Percentiles rank a stretch among this genome's conserved stretches.
These are phyloP conservation scores for Pythium rhizo-oryzae DNA, from an alignment of 352 stramenopile genomes.

Conservation along the genomic window DNA sequence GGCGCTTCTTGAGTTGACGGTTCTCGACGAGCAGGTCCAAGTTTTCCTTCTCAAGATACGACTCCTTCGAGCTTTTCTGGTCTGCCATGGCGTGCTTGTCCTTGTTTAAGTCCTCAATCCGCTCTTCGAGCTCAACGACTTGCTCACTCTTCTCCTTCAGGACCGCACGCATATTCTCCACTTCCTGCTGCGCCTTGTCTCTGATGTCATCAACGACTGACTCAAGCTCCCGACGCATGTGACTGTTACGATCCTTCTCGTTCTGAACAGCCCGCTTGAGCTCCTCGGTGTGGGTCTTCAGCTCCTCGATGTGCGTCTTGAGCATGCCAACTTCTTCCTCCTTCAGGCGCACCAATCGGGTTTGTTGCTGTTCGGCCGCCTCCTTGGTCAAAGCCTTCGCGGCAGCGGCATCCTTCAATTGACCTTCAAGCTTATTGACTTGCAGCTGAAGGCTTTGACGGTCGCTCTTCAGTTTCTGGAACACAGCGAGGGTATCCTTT, in stretches of 20 bases:
- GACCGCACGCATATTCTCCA: constrained; percentile 50
- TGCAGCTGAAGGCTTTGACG: constrained; percentile 50
- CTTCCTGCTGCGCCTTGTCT: constrained; percentile 57
- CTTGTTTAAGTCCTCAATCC: constrained; percentile 33
- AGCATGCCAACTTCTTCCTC: constrained; percentile 45
- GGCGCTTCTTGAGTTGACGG: constrained; percentile 53
- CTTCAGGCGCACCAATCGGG: constrained; percentile 37
- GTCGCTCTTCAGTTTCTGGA: constrained; percentile 67
- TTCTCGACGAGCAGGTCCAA: constrained; percentile 65
- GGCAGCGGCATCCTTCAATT: constrained; percentile 18
- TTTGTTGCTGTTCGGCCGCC: constrained; percentile 29
- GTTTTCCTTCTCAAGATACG: constrained; percentile 73
- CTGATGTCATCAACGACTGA: constrained; percentile 34
- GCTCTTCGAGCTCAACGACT: constrained; percentile 40
- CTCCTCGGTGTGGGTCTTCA: constrained; percentile 47
- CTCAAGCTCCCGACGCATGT: constrained; percentile 40
- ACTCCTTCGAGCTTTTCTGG: constrained; percentile 41
- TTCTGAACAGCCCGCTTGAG: constrained; percentile 37
- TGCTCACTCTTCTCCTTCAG: constrained; percentile 53
- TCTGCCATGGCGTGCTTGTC: constrained; percentile 35
- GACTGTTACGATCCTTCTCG: constrained; percentile 31
- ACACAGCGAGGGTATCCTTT: constrained; percentile 66
- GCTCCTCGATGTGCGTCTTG: constrained; percentile 46
- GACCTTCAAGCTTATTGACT: constrained; percentile 31
- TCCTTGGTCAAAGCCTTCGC: constrained; percentile 28